phyloP scores from a whole-genome alignment of 2,329 filamentous ascomycete genomes.

The Calycina herbarum region DNA sequence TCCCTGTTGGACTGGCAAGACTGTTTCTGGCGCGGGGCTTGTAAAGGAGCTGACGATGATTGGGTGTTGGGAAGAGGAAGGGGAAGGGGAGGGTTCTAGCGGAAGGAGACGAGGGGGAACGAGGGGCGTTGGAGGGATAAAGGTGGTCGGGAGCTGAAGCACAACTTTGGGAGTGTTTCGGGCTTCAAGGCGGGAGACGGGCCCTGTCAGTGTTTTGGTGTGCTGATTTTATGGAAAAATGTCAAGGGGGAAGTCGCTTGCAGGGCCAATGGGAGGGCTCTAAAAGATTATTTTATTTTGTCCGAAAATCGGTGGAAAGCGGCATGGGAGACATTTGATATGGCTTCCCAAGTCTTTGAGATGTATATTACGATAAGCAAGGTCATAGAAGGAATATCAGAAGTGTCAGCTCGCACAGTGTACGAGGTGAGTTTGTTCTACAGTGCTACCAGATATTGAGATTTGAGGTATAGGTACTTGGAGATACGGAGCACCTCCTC shows the following conservation, averaged over 20 bases:
- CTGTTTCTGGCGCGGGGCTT: constrained; percentile 2
- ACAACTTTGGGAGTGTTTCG: constrained; percentile 1
- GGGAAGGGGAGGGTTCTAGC: not conserved
- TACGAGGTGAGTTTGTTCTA: not conserved
- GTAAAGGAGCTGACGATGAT: constrained; percentile 12
- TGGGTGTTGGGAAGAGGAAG: constrained; percentile 9
- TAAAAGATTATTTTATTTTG: not conserved
- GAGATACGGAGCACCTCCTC: not conserved
- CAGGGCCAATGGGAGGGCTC: not conserved
- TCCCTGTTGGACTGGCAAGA: not conserved
- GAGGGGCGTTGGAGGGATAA: constrained; percentile 6
- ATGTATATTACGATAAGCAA: not conserved
- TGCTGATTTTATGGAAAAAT: not conserved
- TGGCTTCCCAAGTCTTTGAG: not conserved
- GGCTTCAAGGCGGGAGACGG: constrained; percentile 6
- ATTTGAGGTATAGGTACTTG: not conserved
- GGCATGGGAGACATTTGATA: not conserved
- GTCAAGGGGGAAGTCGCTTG: not conserved
- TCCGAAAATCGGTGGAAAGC: not conserved
- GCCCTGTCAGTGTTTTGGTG: not conserved
- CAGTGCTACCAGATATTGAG: not conserved
- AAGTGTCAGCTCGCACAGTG: not conserved
- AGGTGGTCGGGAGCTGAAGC: not conserved
- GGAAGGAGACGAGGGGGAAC: not conserved
- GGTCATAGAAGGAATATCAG: not conserved